Base-by-base conservation (phyloP, 2,329 filamentous ascomycete genomes). In the Berkeleyomyces basicola region DNA sequence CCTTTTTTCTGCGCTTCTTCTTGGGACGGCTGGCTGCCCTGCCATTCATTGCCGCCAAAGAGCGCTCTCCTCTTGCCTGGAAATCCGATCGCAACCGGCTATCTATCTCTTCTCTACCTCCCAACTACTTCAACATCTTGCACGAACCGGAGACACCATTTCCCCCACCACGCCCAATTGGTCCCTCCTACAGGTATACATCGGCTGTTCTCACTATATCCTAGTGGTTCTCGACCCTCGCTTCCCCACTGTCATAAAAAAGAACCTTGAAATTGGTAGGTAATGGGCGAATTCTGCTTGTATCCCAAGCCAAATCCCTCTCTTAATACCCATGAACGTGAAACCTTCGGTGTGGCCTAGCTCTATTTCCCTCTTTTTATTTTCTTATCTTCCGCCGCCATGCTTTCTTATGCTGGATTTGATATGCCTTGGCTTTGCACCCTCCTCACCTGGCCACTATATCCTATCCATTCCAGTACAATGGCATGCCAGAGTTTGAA, bases 221-320 rank as follows among this genome's bases (percentile, higher is more conserved):
- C 58, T 1, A 36, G 36, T n/a, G 42, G 23, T 49, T 59, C 23
- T 59, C 39, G 11, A 40, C 40, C 33, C 42, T 47, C 58, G 58
- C 31, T 37, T 59, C 58, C 46, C 58, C 31, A 59, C 58, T 31
- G 42, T 11, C 42, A 59, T 47, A 47, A 59, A 59, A 46, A 51
- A 43, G 39, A 31, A 16, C 42, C 58, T 59, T 40, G 14, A 59
- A 11, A 59, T 40, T 59, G 44, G 58, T 46, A 59, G 58, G 43
- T 59, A 47, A 59, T 47, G n/a, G 7, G 10, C 16, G 44, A n/a
- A 47, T 59, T n/a, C 58, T 23, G 23, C 23, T 23, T 23, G 23
- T 46, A 47, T 59, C 44, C 23, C 23, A 36, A 36, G 31, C 40
- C n/a, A 23, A 44, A 44, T 46, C 43, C 33, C 42, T n/a, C 58